Percentiles rank a stretch among this genome's conserved stretches.
These are phyloP conservation scores for Emmonsia crescens DNA, from an alignment of 2,329 filamentous ascomycete genomes.

Conservation along the genomic window DNA sequence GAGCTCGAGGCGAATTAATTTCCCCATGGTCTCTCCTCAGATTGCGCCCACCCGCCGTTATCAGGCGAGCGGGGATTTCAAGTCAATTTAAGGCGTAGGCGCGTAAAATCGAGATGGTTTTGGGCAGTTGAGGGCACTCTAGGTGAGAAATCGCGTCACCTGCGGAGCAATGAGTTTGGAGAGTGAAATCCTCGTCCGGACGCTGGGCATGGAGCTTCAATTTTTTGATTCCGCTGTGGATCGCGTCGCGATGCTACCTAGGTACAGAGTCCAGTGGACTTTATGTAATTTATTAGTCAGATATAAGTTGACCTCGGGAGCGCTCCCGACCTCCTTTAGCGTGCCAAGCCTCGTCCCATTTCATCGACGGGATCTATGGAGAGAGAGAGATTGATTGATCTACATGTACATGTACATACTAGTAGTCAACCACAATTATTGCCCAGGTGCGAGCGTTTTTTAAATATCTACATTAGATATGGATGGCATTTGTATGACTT, in stretches of 20 bases:
- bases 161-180: background rate
- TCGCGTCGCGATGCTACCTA: constrained; percentile 1
- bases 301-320: background rate
- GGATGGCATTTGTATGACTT: too few relatives aligned
- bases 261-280: background rate
- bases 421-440: too few relatives aligned
- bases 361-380: too few relatives aligned
- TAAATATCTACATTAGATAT: too few relatives aligned
- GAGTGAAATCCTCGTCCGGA: background rate
- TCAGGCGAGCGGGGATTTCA: background rate
- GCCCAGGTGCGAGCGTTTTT: too few relatives aligned
- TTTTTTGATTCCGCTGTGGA: background rate
- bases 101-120: background rate
- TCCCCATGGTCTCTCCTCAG: constrained; percentile 56
- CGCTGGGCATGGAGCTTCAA: background rate
- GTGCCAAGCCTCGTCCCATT: background rate
- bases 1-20: constrained; percentile 87
- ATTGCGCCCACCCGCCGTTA: background rate
- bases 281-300: constrained; percentile 1
- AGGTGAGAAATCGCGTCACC: background rate
- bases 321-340: too few relatives aligned
- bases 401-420: too few relatives aligned
- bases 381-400: too few relatives aligned
- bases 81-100: background rate
- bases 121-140: background rate